A percentile compares a stretch with the other conserved stretches of the same genome.
These are phyloP conservation scores for Backusella macrospora DNA, from an alignment of 192 early-diverging fungal genomes.

Conservation along the genomic window DNA sequence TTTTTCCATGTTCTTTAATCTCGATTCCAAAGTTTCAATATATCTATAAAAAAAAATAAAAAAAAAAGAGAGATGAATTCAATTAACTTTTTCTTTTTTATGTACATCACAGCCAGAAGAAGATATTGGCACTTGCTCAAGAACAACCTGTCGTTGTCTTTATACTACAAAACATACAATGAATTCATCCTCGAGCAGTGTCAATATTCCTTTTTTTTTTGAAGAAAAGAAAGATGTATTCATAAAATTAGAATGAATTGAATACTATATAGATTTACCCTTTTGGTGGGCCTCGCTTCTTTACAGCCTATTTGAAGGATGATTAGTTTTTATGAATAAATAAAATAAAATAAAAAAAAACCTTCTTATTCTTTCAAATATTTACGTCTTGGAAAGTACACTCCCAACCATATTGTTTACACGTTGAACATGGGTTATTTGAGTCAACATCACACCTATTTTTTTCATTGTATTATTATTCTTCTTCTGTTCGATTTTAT, in stretches of 20 bases:
- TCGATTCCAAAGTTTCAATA: slow-evolving; percentile 37
- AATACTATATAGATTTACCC: slow-evolving; percentile 21
- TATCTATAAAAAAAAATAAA: too few species aligned
- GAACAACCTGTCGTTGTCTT: not conserved
- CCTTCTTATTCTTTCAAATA: too few species aligned
- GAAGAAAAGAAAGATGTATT: too few species aligned
- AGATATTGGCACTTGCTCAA: not conserved
- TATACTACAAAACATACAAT: not conserved
- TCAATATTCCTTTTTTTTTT: too few species aligned
- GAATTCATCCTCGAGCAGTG: not conserved
- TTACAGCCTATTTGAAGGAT: not conserved
- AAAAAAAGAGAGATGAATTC: too few species aligned
- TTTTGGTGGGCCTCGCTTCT: slow-evolving; percentile 41
- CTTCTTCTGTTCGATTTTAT: not conserved
- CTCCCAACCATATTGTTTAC: slow-evolving; percentile 37
- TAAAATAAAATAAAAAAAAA: too few species aligned
- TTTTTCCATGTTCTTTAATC: slow-evolving; percentile 38
- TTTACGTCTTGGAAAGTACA: slow-evolving; percentile 41
- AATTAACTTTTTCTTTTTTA: too few species aligned
- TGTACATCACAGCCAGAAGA: too few species aligned
- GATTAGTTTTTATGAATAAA: not conserved
- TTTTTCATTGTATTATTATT: not conserved
- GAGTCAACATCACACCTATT: slow-evolving; percentile 39
- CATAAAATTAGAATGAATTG: too few species aligned
- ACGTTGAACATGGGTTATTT: slow-evolving; percentile 32